Base-by-base conservation (phyloP, 2,329 filamentous ascomycete genomes). In the Colletotrichum theobromicola region DNA sequence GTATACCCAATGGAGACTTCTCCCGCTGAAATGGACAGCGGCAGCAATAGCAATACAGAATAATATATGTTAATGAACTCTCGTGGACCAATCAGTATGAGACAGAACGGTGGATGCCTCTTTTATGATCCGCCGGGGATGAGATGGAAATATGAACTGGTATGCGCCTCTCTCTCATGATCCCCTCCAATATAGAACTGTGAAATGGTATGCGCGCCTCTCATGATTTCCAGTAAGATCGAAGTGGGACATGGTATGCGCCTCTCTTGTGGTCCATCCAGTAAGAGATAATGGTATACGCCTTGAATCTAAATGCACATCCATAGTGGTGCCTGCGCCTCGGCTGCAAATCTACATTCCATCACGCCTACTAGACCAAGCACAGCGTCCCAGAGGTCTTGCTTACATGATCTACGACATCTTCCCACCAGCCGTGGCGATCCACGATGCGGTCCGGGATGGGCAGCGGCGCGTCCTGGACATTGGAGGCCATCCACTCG, bases 381-480 rank as follows among this genome's bases (percentile, higher is more conserved):
- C 84, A 86, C 50, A 85, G 75, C 13, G 82, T 81, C 74, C 85
- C 83, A 70, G 78, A 62, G 76, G 83, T 83, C 63, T 78, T 76
- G 9, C 79, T 76, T 30, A 85, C 79, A 62, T 77, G 79, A 37
- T 75, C 75, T 21, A 86, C 83, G 70, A 86, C 79, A n/a, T 75
- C 70, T 78, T 86, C 85, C 84, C 84, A 86, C 85, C 84, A 86
- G 24, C 83, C 78, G 35, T 75, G 63, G 62, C 84, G 82, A 37
- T 80, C 73, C 55, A 77, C 73, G 63, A 85, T 78, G 24, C 76
- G 68, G 21, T 77, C 70, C 53, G 79, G 65, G 16, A 81, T 72
- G 55, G 50, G 53, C 42, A 42, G 69, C 7, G 70, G 37, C 68
- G 67, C 57, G 7, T 69, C 64, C 10, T 30, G 21, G 35, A 82